Evolutionary conservation across 1,284 basidiomycete species (phyloP).

Genomic region (Marasmius fiardii): DNA sequence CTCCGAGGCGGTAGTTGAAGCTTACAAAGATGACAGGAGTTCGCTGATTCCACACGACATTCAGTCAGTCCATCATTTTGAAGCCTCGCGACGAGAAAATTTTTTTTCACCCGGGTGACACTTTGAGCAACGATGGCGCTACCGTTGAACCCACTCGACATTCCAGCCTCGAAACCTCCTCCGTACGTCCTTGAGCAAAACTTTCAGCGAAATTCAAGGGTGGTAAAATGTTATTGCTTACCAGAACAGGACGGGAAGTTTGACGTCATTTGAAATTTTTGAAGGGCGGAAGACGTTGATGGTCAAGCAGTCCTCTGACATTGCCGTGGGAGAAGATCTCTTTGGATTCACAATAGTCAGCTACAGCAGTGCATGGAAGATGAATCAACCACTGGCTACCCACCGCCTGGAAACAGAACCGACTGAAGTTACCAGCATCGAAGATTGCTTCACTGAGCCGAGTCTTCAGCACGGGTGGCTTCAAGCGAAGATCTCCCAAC

Average conservation of each 20-base stretch:
- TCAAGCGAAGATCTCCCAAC: constrained; percentile 10
- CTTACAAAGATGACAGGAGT: constrained; percentile 56
- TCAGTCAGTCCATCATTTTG: neutral
- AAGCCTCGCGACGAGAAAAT: constrained; percentile 2
- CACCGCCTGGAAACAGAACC: constrained; percentile 34
- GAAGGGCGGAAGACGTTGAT: constrained; percentile 44
- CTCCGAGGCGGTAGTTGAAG: constrained; percentile 37
- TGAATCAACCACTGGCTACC: constrained; percentile 2
- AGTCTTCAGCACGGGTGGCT: constrained; percentile 9
- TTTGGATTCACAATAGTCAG: constrained; percentile 7
- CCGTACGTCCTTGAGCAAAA: constrained; percentile 31
- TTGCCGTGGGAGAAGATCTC: constrained; percentile 18
- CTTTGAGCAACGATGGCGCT: constrained; percentile 42
- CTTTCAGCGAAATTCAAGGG: neutral
- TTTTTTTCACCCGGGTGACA: constrained; percentile 39
- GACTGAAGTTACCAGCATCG: constrained; percentile 36
- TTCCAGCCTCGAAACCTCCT: constrained; percentile 33
- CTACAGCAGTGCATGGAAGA: neutral
- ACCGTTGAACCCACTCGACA: constrained; percentile 33
- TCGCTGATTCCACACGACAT: constrained; percentile 29
- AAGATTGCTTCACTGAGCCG: constrained; percentile 24
- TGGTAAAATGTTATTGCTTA: constrained; percentile 12
- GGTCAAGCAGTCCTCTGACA: constrained; percentile 46
- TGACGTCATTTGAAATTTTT: constrained; percentile 17
- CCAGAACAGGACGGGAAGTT: constrained; percentile 32